Conservation (phyloP, 2,329 filamentous ascomycete genomes). For the Paraphoma sp. region DNA sequence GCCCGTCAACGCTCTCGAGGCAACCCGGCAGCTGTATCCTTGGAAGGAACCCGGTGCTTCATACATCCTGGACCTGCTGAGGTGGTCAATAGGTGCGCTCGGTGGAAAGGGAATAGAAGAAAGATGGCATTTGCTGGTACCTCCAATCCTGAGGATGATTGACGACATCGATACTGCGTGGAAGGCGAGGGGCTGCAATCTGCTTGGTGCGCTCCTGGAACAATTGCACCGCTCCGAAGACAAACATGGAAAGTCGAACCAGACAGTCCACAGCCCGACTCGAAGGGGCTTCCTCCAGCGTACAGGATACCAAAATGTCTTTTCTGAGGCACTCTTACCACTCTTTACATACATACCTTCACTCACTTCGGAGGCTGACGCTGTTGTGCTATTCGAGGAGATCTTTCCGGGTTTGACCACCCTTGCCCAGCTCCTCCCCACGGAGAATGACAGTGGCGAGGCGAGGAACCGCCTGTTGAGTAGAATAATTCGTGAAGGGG, state of each 20-base stretch:
- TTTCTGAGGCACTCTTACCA: conserved; percentile 73
- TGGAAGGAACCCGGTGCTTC: conserved; percentile 65
- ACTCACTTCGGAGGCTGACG: conserved; percentile 76
- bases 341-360: conserved; percentile 78
- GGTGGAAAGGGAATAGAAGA: conserved; percentile 59
- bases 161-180: conserved; percentile 66
- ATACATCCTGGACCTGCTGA: conserved; percentile 62
- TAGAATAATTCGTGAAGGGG: conserved; percentile 50
- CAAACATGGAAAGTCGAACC: neutral
- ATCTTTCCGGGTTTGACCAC: conserved; percentile 72
- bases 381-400: conserved; percentile 66
- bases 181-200: conserved; percentile 63
- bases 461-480: conserved; percentile 49
- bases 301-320: conserved; percentile 67
- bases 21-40: conserved; percentile 60
- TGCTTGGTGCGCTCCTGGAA: conserved; percentile 63
- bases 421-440: conserved; percentile 49
- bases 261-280: conserved; percentile 38
- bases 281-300: conserved; percentile 58
- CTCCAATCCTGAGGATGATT: conserved; percentile 71
- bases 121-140: conserved; percentile 73
- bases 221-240: conserved; percentile 29
- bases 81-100: conserved; percentile 64
- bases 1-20: conserved; percentile 55
- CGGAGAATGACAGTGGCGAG: conserved; percentile 12